Evolutionary conservation across 2,329 filamentous ascomycete genomes (phyloP).

Genomic region (Clonostachys rhizophaga): DNA sequence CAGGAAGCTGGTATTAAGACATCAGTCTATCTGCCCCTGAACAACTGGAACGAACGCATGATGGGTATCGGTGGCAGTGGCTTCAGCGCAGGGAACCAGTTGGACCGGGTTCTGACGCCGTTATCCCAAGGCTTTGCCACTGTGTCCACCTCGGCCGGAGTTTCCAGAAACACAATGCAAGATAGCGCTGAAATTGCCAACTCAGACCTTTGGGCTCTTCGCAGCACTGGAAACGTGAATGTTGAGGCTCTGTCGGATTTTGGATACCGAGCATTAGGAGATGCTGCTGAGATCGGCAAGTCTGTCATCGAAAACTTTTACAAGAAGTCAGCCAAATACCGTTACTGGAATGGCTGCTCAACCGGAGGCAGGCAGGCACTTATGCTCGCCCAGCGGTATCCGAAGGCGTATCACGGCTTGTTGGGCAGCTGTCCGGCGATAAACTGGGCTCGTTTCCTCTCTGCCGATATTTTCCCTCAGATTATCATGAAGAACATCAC

Average conservation of each 20-base stretch:
- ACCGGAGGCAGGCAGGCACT: slow-evolving; percentile 47
- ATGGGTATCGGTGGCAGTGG: neutral
- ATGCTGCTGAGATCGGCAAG: slow-evolving; percentile 23
- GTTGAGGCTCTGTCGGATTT: neutral
- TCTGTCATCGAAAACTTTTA: slow-evolving; percentile 34
- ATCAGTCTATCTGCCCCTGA: neutral
- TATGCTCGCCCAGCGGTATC: slow-evolving; percentile 38
- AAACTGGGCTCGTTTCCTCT: neutral
- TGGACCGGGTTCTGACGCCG: neutral
- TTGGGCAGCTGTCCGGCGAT: neutral
- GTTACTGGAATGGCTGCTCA: slow-evolving; percentile 44
- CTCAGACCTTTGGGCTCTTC: neutral
- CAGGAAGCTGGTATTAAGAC: neutral
- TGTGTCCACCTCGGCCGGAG: neutral
- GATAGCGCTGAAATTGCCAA: neutral
- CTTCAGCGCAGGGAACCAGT: neutral
- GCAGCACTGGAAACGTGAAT: neutral
- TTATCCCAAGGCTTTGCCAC: neutral
- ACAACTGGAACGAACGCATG: neutral
- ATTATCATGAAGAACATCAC: slow-evolving; percentile 5
- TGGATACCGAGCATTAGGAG: neutral
- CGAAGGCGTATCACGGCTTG: slow-evolving; percentile 46
- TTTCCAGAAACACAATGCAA: neutral
- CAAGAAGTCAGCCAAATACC: slow-evolving; percentile 22
- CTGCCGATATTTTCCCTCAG: slow-evolving; percentile 25